These are phyloP conservation scores for Clohesyomyces aquaticus DNA, from an alignment of 495 filamentous ascomycete genomes.

Conservation along the genomic window DNA sequence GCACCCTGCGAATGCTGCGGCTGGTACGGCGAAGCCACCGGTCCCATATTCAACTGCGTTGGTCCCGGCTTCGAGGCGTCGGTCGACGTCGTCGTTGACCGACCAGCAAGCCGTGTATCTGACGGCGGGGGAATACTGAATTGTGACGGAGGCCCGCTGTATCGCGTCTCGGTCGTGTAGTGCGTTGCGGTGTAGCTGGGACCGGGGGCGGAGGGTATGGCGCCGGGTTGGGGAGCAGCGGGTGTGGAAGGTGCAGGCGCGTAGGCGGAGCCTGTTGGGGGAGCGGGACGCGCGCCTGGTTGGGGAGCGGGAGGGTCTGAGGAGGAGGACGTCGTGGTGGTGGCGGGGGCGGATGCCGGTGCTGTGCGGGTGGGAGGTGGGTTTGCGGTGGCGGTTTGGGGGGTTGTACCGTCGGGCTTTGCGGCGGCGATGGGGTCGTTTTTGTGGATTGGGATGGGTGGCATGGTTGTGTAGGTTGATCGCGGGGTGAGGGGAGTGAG, in stretches of 20 bases:
- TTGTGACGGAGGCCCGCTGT: conserved; percentile 27
- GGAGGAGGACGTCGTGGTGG: conserved; percentile 15
- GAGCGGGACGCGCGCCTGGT: conserved; percentile 29
- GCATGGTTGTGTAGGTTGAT: conserved; percentile 18
- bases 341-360: conserved; percentile 11
- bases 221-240: conserved; percentile 18
- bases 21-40: conserved; percentile 26
- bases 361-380: conserved; percentile 27
- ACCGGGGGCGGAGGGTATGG: not conserved
- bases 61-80: conserved; percentile 22
- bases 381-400: conserved; percentile 25
- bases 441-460: conserved; percentile 35
- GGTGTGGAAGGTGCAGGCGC: conserved; percentile 1
- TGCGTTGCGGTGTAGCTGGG: conserved; percentile 26
- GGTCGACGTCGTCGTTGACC: conserved; percentile 19
- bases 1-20: conserved; percentile 14
- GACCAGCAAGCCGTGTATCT: conserved; percentile 19
- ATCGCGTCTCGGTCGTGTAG: conserved; percentile 18
- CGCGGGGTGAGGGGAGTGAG: not conserved
- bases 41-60: conserved; percentile 27
- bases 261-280: conserved; percentile 7
- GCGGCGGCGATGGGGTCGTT: conserved; percentile 29
- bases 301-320: conserved; percentile 27
- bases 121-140: conserved; percentile 28
- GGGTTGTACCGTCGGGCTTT: conserved; percentile 24